These are phyloP conservation scores for Boletellus ananas DNA, from an alignment of 768 basidiomycete genomes.

Conservation along the genomic window DNA sequence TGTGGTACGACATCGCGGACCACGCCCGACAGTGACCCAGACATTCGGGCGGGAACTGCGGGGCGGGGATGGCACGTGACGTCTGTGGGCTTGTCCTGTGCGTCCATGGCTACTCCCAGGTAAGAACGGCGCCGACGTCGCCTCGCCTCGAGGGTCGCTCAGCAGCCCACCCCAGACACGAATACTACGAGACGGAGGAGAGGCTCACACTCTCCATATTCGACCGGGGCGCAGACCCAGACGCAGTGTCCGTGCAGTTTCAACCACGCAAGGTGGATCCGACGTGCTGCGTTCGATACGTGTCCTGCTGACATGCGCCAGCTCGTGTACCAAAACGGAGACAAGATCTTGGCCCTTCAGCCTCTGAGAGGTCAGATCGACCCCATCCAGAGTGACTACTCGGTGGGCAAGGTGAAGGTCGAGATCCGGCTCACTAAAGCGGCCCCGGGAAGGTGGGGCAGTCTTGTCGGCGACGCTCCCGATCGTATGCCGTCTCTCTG, in stretches of 20 bases:
- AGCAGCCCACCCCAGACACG: conserved; percentile 49
- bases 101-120: conserved; percentile 30
- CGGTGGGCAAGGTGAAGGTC: conserved; percentile 82
- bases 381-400: conserved; percentile 54
- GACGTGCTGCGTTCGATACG: background rate
- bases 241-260: conserved; percentile 57
- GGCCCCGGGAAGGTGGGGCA: conserved; percentile 67
- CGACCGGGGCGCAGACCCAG: conserved; percentile 70
- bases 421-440: conserved; percentile 78
- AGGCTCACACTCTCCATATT: conserved; percentile 70
- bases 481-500: conserved; percentile 52
- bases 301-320: conserved; percentile 6
- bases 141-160: background rate
- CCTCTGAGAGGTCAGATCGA: conserved; percentile 84
- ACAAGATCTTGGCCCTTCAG: conserved; percentile 65
- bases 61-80: conserved; percentile 32
- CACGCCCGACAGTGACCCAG: no score
- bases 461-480: conserved; percentile 67
- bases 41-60: no score
- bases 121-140: conserved; percentile 3
- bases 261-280: conserved; percentile 56
- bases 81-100: background rate
- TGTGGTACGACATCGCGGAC: no score
- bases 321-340: conserved; percentile 56
- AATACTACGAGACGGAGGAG: conserved; percentile 87